Base-by-base conservation (phyloP, 2,329 filamentous ascomycete genomes). In the Xylaria sp. region DNA sequence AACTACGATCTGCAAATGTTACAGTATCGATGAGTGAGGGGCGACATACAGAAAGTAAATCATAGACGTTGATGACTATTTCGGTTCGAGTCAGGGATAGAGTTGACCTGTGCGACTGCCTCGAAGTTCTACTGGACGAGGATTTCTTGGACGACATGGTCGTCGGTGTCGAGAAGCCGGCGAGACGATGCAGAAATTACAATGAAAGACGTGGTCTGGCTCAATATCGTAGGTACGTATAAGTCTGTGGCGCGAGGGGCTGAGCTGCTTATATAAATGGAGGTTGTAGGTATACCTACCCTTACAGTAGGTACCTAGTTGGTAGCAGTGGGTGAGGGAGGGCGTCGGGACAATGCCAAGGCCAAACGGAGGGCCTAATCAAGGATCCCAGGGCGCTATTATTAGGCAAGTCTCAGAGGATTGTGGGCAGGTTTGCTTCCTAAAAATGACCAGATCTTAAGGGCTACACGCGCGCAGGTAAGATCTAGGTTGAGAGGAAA, bases 1-100 rank as follows among this genome's bases (percentile, higher is more conserved):
- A 56, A 6, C 3, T 5, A 56, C 18, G 10, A 13, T 31, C n/a
- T 20, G n/a, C 3, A 31, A 15, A 15, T 8, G 12, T 23, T 31
- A n/a, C 5, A 13, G 25, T 10, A 3, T 3, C 13, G 3, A n/a
- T 25, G 20, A 51, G 48, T 28, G 25, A 9, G 41, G 51, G 36
- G 25, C 23, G n/a, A 67, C 84, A 73, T 85, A 92, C 90, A 48
- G 92, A 90, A 18, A 94, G 83, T 8, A 94, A 83, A 79, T 94
- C 92, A 77, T 94, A 94, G 75, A 94, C 89, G 77, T 94, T 90
- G 77, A 94, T 94, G 57, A 88, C 82, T 70, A 94, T 86, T 78
- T 94, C 90, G 1, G 90, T 93, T 77, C 91, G 91, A 73, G 90
- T 89, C 23, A 92, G 81, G 18, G 91, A 92, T 56, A 92, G 79